These are phyloP conservation scores for Vaccinium vitisidaea DNA, from an alignment of 148 eudicot species.

Conservation along the genomic window DNA sequence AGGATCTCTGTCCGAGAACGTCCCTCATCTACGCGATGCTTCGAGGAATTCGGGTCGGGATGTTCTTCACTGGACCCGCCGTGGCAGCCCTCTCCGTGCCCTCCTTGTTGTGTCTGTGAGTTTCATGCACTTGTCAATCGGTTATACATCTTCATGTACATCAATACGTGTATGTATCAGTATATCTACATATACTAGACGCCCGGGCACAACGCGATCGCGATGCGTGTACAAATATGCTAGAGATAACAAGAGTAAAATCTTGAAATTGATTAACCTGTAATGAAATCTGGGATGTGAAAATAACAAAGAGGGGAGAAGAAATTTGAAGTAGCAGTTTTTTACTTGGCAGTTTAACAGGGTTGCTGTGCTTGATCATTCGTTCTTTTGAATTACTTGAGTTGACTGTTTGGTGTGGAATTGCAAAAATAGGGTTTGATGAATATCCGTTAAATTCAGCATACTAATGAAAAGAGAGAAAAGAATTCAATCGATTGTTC, in stretches of 20 bases:
- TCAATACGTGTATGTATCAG: not conserved
- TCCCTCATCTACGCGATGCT: slow-evolving; percentile 60
- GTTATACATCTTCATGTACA: not conserved
- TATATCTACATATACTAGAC: not conserved
- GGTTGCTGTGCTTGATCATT: not conserved
- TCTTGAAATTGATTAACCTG: not conserved
- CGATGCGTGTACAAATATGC: not conserved
- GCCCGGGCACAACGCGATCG: not conserved
- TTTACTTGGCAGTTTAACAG: not conserved
- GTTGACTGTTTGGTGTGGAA: not conserved
- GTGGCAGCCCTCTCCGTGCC: slow-evolving; percentile 61
- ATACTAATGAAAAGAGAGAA: not conserved
- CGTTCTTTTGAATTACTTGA: not conserved
- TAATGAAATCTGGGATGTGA: not conserved
- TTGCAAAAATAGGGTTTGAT: not conserved
- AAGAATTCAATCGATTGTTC: not conserved
- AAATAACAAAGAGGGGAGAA: not conserved
- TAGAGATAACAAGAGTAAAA: not conserved
- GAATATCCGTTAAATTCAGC: not conserved
- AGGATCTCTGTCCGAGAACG: slow-evolving; percentile 40
- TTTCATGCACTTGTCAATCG: not conserved
- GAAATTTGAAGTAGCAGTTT: not conserved
- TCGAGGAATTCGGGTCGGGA: slow-evolving; percentile 38
- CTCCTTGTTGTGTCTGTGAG: slow-evolving; percentile 81
- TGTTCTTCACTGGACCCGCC: slow-evolving; percentile 63